Evolutionary conservation across 441 rosid genomes (phyloP).

Genomic region (Jatropha podagrica): DNA sequence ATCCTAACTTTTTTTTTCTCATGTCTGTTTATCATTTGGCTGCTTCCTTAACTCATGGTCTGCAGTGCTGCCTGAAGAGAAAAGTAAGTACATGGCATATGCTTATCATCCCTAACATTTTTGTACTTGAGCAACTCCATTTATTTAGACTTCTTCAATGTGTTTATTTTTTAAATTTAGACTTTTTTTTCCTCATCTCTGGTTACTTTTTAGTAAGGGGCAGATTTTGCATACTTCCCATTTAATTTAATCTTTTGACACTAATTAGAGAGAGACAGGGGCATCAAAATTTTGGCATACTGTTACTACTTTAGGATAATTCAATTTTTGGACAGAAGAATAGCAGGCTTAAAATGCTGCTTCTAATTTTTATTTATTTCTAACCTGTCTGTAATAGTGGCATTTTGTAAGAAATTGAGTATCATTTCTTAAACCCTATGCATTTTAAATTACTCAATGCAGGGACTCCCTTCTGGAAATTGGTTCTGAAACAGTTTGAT

Average conservation of each 20-base stretch:
- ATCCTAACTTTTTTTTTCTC: constrained; percentile 2
- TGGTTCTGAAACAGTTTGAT: constrained; percentile 95
- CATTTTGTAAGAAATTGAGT: constrained; percentile 12
- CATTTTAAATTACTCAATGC: constrained; percentile 36
- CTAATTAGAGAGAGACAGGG: too few species aligned
- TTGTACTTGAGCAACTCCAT: constrained; percentile 2
- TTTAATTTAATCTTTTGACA: too few species aligned
- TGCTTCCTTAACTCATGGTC: constrained; percentile 41
- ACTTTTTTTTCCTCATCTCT: too few species aligned
- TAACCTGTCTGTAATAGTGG: constrained; percentile 12
- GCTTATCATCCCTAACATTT: constrained; percentile 11
- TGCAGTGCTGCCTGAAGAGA: constrained; percentile 90
- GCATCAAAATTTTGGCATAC: too few species aligned
- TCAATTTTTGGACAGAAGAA: not conserved
- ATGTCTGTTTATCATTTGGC: constrained; percentile 28
- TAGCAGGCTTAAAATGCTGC: not conserved
- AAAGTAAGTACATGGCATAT: constrained; percentile 60
- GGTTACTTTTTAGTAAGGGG: too few species aligned
- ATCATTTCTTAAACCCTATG: constrained; percentile 10
- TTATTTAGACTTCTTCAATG: not conserved
- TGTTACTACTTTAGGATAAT: not conserved
- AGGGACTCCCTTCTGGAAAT: constrained; percentile 98
- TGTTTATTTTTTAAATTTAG: too few species aligned
- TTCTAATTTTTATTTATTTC: not conserved
- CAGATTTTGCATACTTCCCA: too few species aligned